These are phyloP conservation scores for Aspergillus indologenus DNA, from an alignment of 495 filamentous ascomycete species.

Conservation along the genomic window DNA sequence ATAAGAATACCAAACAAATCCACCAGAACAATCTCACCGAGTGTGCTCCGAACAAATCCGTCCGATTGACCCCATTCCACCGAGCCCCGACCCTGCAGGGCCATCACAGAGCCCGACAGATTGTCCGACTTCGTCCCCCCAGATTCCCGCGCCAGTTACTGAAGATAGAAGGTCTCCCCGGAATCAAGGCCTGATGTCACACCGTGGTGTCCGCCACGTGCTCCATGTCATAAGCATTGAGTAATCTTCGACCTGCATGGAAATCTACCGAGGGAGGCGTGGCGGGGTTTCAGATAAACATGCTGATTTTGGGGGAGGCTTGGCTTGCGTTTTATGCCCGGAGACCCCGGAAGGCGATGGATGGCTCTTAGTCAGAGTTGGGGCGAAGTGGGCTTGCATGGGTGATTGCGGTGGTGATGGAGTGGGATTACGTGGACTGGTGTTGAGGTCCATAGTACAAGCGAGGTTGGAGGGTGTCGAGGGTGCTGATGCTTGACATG, in stretches of 20 bases:
- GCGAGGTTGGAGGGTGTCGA: background rate
- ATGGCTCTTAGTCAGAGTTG: background rate
- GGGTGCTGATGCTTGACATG: background rate
- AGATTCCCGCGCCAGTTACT: no score
- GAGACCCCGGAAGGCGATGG: background rate
- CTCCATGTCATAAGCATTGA: background rate
- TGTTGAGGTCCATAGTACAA: background rate
- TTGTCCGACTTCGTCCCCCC: no score
- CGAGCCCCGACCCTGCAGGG: no score
- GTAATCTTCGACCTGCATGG: background rate
- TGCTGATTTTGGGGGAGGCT: background rate
- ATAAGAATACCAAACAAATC: no score
- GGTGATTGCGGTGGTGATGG: background rate
- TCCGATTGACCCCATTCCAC: no score
- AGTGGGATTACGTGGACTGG: background rate
- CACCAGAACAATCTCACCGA: no score
- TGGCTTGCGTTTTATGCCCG: background rate
- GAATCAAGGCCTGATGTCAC: background rate
- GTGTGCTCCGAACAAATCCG: no score
- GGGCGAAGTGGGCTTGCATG: background rate
- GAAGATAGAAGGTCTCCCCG: no score
- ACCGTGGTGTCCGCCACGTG: background rate
- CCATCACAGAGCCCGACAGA: no score
- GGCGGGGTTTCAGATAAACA: background rate
- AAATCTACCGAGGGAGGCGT: background rate